Evolutionary conservation across 176 grass and related monocot genomes (phyloP), one percentile per base, ranked within the genome.

Genomic region (Aegilops tauschii): DNA sequence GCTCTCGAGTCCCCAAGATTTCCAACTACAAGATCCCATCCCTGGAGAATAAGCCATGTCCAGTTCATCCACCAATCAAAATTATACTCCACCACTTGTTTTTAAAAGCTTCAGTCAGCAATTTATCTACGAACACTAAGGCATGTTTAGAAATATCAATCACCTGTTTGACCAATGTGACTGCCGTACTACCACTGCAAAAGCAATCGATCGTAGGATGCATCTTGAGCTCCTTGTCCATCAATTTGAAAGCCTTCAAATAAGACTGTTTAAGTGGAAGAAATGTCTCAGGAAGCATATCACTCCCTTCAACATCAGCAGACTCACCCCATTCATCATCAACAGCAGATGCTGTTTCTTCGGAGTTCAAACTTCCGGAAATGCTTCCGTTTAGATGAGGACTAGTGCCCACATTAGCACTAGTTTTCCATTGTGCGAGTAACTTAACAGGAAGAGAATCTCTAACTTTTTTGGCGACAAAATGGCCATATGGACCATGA

Each of bases 1-100:
- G 97, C 97, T 93, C 97, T 99, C 5, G 97, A 99, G 73, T 99
- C 97, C 54, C 97, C 97, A 58, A 99, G 86, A 86, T 99, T 99
- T 88, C 97, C 97, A 78, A 99, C 85, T 87, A 99, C 85, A 78
- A 99, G 97, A 91, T 99, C 94, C 56, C 69, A 87, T 40, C 97
- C 97, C 97, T 99, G 92, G 76, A 74, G 76, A 90, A 92, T 81
- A 83, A 91, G 45, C 30, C 70, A 87, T 80, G 71, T 76, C 56
- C 44, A 76, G 54, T 74, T 90, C 61, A 90, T 87, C 61, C 17
- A 87, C 40, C 74, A 79, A 73, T 73, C 68, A 17, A 49, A 90
- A 59, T 62, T 58, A 21, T 75, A 80, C 28, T 83, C 78, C 69
- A 81, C 14, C 39, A 84, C 56, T 70, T 59, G 17, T 56, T 54